A percentile compares a stretch with the other conserved stretches of the same genome.
Conservation (phyloP, 805 yeast species). For the Ogataea siamensis region DNA sequence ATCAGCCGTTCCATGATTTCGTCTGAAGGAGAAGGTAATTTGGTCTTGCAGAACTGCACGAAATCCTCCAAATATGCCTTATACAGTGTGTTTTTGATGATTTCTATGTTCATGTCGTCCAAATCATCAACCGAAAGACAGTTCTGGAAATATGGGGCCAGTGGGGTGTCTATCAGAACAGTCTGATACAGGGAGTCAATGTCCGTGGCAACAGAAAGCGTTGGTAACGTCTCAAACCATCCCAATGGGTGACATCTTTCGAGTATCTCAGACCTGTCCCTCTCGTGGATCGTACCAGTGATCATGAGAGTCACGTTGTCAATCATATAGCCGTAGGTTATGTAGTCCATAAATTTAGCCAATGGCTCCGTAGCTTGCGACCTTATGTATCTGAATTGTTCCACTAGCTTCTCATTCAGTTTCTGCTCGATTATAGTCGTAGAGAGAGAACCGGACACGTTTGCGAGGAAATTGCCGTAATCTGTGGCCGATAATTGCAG, state of each 20-base stretch:
- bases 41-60: conserved; percentile 55
- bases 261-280: conserved; percentile 85
- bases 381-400: conserved; percentile 81
- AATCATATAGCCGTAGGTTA: conserved; percentile 96
- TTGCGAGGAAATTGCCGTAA: conserved; percentile 85
- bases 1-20: conserved; percentile 78
- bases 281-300: conserved; percentile 94
- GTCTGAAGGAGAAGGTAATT: conserved; percentile 70
- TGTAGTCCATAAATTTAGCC: conserved; percentile 82
- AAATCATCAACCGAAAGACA: conserved; percentile 84
- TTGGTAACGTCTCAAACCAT: conserved; percentile 97
- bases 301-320: conserved; percentile 95
- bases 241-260: conserved; percentile 95
- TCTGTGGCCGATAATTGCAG: conserved; percentile 94
- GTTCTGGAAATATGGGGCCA: conserved; percentile 93
- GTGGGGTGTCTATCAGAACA: conserved; percentile 92
- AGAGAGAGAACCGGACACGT: conserved; percentile 77
- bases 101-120: conserved; percentile 94
- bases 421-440: conserved; percentile 84
- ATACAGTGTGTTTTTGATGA: conserved; percentile 86
- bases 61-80: conserved; percentile 93
- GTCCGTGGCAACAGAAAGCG: conserved; percentile 91
- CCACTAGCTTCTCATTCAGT: conserved; percentile 69
- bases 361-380: conserved; percentile 81
- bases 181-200: conserved; percentile 89